These are phyloP conservation scores for Zymoseptoria crescenta DNA, from an alignment of 2,329 filamentous ascomycete species.

Conservation along the genomic window DNA sequence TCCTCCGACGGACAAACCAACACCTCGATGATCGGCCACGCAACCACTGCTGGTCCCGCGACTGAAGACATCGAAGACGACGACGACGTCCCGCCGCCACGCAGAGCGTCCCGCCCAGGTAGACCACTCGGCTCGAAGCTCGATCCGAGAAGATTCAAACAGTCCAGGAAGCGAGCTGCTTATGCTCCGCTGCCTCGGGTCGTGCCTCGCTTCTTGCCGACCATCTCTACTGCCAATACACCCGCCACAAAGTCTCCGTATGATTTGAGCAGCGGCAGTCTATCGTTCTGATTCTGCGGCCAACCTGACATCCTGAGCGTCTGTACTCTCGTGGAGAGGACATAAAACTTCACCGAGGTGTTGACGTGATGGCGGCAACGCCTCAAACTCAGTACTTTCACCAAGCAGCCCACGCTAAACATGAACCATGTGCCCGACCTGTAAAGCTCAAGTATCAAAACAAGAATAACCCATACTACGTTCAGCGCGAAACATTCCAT, in stretches of 20 bases:
- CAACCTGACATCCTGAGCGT: background rate
- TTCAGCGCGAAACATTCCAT: background rate
- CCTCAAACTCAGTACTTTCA: too few species aligned
- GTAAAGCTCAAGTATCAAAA: background rate
- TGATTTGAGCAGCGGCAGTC: background rate
- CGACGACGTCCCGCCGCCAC: background rate
- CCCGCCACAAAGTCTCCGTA: background rate
- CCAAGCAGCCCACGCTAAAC: background rate
- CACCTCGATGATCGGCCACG: slow-evolving; percentile 12
- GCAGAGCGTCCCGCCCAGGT: background rate
- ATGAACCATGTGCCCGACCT: background rate
- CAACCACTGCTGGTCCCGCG: slow-evolving; percentile 4
- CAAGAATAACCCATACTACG: background rate
- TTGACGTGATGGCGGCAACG: too few species aligned
- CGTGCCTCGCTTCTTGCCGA: background rate
- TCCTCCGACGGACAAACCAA: background rate
- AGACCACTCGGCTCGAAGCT: background rate
- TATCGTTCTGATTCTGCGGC: background rate
- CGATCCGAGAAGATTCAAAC: background rate
- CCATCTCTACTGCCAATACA: background rate
- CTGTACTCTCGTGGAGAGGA: background rate
- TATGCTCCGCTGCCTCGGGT: background rate
- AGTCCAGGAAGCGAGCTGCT: background rate
- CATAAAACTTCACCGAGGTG: too few species aligned
- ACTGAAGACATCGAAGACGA: slow-evolving; percentile 6